Evolutionary conservation across 1,284 basidiomycete genomes (phyloP).

Genomic region (Rhizoctonia solani): DNA sequence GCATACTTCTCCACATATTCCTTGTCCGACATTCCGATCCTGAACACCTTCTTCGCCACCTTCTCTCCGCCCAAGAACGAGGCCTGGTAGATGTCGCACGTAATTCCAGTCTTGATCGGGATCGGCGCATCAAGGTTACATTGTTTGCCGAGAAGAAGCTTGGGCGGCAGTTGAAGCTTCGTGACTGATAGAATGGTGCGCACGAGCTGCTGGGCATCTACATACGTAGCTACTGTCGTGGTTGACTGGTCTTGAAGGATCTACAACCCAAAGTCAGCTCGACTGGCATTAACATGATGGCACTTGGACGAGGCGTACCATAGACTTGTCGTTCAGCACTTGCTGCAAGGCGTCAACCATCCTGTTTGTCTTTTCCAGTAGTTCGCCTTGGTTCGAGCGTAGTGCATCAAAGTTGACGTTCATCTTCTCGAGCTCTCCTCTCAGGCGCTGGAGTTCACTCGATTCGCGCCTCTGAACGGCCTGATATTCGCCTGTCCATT

Average conservation of each 20-base stretch:
- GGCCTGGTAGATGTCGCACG: slow-evolving; percentile 1
- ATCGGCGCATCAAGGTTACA: neutral
- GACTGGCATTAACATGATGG: neutral
- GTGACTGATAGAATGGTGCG: slow-evolving; percentile 3
- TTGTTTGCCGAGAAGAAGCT: slow-evolving; percentile 5
- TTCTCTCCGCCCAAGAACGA: slow-evolving; percentile 10
- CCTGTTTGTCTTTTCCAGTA: neutral
- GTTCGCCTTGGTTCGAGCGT: neutral
- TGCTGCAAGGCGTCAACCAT: neutral
- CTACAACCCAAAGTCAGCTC: too few species aligned
- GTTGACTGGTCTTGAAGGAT: slow-evolving; percentile 1
- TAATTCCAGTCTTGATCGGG: neutral
- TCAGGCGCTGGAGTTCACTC: neutral
- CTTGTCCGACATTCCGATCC: neutral
- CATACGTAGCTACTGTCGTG: neutral
- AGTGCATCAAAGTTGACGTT: neutral
- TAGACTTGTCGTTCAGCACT: neutral
- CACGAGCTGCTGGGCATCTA: neutral
- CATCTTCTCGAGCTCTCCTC: neutral
- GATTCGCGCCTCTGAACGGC: slow-evolving; percentile 1
- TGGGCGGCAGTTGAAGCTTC: slow-evolving; percentile 2
- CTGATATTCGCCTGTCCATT: slow-evolving; percentile 17
- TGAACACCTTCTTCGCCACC: slow-evolving; percentile 28
- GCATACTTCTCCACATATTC: neutral
- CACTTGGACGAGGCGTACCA: too few species aligned